Evolutionary conservation across 1,284 basidiomycete species (phyloP).

Genomic region (Cutaneotrichosporon spelunceum): DNA sequence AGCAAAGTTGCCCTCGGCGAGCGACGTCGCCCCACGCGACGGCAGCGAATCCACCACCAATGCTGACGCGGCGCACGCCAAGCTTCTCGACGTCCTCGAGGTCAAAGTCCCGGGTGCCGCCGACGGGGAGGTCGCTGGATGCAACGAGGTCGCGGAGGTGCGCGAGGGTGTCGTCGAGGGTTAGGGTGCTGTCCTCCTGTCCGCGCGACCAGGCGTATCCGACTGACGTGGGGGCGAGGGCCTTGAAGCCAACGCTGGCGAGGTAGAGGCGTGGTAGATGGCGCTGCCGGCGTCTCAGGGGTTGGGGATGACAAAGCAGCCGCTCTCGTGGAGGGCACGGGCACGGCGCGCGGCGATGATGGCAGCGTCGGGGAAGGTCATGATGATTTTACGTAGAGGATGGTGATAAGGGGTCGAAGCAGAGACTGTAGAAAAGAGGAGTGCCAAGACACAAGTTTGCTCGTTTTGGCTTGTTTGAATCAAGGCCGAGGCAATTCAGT

Average conservation of each 20-base stretch:
- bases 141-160: background rate
- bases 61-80: conserved; percentile 11
- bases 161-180: conserved; percentile 5
- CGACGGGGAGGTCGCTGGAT: conserved; percentile 3
- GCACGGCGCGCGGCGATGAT: conserved; percentile 5
- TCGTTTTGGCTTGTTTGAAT: too few species aligned
- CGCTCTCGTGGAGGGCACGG: conserved; percentile 8
- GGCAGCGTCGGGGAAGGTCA: background rate
- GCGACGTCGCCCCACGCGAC: conserved; percentile 8
- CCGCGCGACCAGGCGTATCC: conserved; percentile 8
- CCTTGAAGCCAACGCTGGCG: conserved; percentile 8
- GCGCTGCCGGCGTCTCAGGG: conserved; percentile 12
- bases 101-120: background rate
- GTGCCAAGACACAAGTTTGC: too few species aligned
- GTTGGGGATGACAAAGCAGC: conserved; percentile 13
- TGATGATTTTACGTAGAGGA: background rate
- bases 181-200: conserved; percentile 2
- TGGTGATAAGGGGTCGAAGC: too few species aligned
- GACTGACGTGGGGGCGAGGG: conserved; percentile 6
- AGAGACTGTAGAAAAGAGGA: too few species aligned
- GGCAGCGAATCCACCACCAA: conserved; percentile 5
- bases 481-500: too few species aligned
- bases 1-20: conserved; percentile 6
- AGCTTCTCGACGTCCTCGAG: conserved; percentile 5
- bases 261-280: conserved; percentile 2